Evolutionary conservation across 2,329 filamentous ascomycete genomes (phyloP).

Genomic region (Cercospora canescens): DNA sequence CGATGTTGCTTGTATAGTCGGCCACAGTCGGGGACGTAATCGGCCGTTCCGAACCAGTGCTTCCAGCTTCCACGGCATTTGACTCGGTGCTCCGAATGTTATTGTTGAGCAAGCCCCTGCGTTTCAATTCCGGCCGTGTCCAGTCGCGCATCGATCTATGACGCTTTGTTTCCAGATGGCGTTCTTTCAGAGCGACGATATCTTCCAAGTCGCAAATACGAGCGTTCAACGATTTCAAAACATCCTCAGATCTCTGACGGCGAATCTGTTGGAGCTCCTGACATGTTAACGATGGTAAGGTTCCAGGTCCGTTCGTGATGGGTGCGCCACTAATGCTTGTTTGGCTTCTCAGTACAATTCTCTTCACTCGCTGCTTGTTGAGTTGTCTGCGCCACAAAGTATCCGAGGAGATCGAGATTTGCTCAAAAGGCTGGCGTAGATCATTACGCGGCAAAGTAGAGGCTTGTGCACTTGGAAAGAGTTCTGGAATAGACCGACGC

Average conservation of each 20-base stretch:
- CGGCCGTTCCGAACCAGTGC: too few species aligned
- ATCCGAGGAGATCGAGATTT: too few species aligned
- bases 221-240: neutral
- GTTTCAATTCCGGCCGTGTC: neutral
- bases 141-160: neutral
- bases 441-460: too few species aligned
- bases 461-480: too few species aligned
- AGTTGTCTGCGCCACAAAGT: too few species aligned
- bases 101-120: neutral
- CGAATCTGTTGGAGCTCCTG: neutral
- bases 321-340: neutral
- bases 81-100: too few species aligned
- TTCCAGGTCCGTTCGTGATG: neutral
- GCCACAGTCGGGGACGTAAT: too few species aligned
- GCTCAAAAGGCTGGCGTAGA: too few species aligned
- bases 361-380: neutral
- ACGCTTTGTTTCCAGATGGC: neutral
- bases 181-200: neutral
- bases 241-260: neutral
- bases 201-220: neutral
- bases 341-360: neutral
- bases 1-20: neutral
- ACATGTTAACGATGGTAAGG: neutral
- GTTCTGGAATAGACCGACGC: too few species aligned
- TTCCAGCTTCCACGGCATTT: too few species aligned